Evolutionary conservation across 805 yeast genomes (phyloP), one percentile per base, ranked within the genome.

Genomic region (Lachancea sp.): DNA sequence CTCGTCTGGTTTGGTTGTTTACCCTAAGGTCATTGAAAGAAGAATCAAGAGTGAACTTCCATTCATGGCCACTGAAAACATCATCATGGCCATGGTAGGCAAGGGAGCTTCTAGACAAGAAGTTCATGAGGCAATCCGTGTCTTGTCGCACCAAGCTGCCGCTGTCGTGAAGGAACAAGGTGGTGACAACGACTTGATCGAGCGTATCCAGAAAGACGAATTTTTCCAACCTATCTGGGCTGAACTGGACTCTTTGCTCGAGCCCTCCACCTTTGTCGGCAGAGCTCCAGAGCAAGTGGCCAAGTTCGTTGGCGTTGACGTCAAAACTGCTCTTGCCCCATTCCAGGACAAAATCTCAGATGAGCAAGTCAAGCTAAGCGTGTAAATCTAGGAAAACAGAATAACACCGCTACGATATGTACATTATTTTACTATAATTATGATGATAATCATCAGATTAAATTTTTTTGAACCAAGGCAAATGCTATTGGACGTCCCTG

Each of bases 1-100:
- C 62, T 83, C 95, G 30, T 83, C 95, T 33, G 99, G 99, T 17
- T 75, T 93, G 53, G 99, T 93, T 44, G 99, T 93, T 38, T 93
- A 93, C 72, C 99, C 99, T 57, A 91, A 93, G 78, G 99, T 93
- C 58, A 93, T 93, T 61, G 96, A 85, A 74, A 83, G 97, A 74
- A 85, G 98, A 72, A 93, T 93, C 69, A 79, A 63, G 65, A 77
- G 96, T 42, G 99, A 93, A 71, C 76, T 93, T 62, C 99, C 99
- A 57, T 93, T 93, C 77, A 93, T 93, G 99, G 99, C 99, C 55
- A 93, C 99, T 47, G 99, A 93, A 73, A 93, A 93, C 71, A 79
- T 93, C 67, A 93, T 93, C 68, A 93, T 93, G 99, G 99, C 99
- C 44, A 93, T 93, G 97, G 99, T 93, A 47, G 95, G 89, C 70